phyloP scores from a whole-genome alignment of 2,329 filamentous ascomycete species.

The Sarocladium oryzae region DNA sequence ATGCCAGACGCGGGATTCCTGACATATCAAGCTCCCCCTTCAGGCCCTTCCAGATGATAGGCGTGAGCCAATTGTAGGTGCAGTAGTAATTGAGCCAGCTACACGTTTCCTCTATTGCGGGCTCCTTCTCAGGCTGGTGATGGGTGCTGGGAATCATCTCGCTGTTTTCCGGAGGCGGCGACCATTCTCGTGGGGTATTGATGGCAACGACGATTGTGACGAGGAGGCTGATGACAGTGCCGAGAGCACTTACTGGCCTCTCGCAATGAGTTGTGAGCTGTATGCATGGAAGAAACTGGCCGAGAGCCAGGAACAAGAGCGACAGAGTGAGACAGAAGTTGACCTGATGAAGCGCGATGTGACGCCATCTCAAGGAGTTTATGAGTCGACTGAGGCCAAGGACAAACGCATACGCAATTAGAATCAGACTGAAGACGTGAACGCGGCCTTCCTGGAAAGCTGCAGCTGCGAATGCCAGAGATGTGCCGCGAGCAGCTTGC shows the following conservation, averaged over 20 bases:
- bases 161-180: constrained; percentile 34
- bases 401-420: constrained; percentile 34
- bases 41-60: constrained; percentile 41
- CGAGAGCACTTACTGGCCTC: constrained; percentile 24
- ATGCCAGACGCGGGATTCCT: constrained; percentile 42
- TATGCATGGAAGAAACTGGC: constrained; percentile 37
- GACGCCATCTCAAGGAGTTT: constrained; percentile 37
- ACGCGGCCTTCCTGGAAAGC: constrained; percentile 26
- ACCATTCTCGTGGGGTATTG: constrained; percentile 44
- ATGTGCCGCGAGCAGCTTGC: constrained; percentile 32
- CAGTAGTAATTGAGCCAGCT: constrained; percentile 47
- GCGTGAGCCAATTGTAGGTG: constrained; percentile 44
- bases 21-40: constrained; percentile 38
- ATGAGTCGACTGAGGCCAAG: constrained; percentile 37
- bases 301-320: constrained; percentile 28
- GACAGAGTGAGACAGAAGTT: constrained; percentile 36
- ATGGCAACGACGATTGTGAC: constrained; percentile 33
- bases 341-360: constrained; percentile 40
- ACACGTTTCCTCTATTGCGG: constrained; percentile 45
- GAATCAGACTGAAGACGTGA: constrained; percentile 29
- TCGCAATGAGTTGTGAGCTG: constrained; percentile 27
- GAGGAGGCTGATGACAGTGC: constrained; percentile 29
- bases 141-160: constrained; percentile 30
- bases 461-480: constrained; percentile 32
- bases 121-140: constrained; percentile 23